A percentile compares a stretch with the other conserved stretches of the same genome.
Conservation (phyloP, 1,284 basidiomycete species). For the Cutaneotrichosporon sp. region DNA sequence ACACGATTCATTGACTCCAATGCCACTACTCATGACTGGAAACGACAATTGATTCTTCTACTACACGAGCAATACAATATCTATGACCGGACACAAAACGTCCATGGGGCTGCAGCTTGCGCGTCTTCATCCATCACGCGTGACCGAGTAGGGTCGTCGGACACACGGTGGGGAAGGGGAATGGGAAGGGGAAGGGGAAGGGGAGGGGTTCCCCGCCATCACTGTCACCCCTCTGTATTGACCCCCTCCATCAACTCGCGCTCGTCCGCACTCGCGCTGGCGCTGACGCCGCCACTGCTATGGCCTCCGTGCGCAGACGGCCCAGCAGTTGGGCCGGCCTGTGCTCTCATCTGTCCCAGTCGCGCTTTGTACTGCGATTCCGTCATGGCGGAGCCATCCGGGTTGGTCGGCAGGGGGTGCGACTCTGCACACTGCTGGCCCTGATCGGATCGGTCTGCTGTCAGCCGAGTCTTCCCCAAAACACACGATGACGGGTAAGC, state of each 20-base stretch:
- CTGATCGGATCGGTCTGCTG: conserved; percentile 52
- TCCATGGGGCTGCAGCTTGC: conserved; percentile 1
- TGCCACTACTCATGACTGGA: neutral
- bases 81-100: neutral
- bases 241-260: conserved; percentile 4
- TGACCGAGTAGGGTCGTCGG: too few species aligned
- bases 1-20: conserved; percentile 9
- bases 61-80: conserved; percentile 9
- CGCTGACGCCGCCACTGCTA: conserved; percentile 20
- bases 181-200: too few species aligned
- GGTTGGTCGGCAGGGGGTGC: conserved; percentile 51
- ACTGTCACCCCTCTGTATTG: neutral
- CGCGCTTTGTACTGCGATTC: conserved; percentile 51
- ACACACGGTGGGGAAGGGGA: too few species aligned
- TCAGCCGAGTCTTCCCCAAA: neutral
- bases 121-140: neutral
- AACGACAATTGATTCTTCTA: neutral
- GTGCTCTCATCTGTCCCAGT: conserved; percentile 28
- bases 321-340: conserved; percentile 1
- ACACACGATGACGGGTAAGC: conserved; percentile 73
- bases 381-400: conserved; percentile 50
- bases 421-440: conserved; percentile 52
- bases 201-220: neutral
- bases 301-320: conserved; percentile 2
- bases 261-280: conserved; percentile 29